These are phyloP conservation scores for Cyclanthera cordifolia DNA, from an alignment of 306 rosid species.

Conservation along the genomic window DNA sequence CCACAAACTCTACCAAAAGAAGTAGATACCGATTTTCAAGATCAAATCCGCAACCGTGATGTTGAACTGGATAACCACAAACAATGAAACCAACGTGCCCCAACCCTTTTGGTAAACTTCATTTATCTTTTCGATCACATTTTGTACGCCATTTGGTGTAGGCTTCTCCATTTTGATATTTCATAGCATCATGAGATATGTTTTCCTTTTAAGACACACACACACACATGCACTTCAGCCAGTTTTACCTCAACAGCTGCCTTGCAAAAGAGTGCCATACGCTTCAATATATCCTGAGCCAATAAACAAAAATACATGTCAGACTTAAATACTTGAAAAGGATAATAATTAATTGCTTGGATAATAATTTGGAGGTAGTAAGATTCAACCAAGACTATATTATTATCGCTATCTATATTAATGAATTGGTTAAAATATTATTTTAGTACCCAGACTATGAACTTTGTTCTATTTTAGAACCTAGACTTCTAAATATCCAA, in stretches of 20 bases:
- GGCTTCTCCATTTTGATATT: not conserved
- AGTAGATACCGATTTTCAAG: no score
- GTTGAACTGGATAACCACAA: no score
- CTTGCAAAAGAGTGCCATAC: conserved; percentile 86
- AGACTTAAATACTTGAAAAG: conserved; percentile 20
- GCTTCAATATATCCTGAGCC: conserved; percentile 75
- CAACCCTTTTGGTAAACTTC: no score
- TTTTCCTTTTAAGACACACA: not conserved
- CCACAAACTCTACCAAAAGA: no score
- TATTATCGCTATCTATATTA: not conserved
- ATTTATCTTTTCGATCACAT: not conserved
- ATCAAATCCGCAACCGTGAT: no score
- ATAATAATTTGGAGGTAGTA: not conserved
- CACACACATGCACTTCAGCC: not conserved
- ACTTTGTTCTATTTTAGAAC: no score
- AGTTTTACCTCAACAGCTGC: conserved; percentile 75
- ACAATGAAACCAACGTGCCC: no score
- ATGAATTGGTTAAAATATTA: no score
- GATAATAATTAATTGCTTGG: conserved; percentile 1
- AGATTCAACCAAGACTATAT: not conserved
- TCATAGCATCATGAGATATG: not conserved
- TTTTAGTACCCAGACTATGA: no score
- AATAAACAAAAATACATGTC: conserved; percentile 16
- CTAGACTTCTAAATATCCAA: no score
- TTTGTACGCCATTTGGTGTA: not conserved